phyloP scores from a whole-genome alignment of 805 yeast species.

The Isabelozyma pseudorhagii region DNA sequence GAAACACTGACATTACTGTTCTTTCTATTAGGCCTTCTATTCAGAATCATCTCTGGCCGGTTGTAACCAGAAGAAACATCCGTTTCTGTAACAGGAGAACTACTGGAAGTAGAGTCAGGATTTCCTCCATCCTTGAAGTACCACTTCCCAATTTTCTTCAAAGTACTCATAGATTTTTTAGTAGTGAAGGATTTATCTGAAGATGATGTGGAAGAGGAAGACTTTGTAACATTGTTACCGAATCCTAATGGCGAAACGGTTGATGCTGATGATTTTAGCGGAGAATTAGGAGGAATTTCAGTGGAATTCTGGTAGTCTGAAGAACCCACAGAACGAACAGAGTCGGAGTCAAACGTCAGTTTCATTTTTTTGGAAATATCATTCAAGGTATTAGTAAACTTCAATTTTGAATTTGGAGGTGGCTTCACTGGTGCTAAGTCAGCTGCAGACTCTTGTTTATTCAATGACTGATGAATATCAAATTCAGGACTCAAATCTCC shows the following conservation, averaged over 20 bases:
- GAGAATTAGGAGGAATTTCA: neutral
- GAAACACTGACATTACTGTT: slow-evolving; percentile 3
- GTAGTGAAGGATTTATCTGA: slow-evolving; percentile 2
- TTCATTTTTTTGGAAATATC: slow-evolving; percentile 24
- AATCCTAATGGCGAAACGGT: neutral
- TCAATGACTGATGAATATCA: slow-evolving; percentile 1
- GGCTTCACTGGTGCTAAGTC: neutral
- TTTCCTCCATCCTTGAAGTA: slow-evolving; percentile 48
- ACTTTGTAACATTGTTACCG: slow-evolving; percentile 1
- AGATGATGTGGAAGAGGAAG: neutral
- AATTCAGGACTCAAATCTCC: neutral
- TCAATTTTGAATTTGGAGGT: slow-evolving; percentile 8
- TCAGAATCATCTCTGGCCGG: slow-evolving; percentile 70
- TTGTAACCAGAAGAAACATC: slow-evolving; percentile 22
- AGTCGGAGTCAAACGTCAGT: neutral
- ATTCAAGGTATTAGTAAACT: slow-evolving; percentile 18
- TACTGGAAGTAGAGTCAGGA: neutral
- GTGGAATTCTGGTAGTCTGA: neutral
- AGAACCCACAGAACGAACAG: neutral
- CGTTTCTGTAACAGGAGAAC: neutral
- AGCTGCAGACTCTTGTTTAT: neutral
- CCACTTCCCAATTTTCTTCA: slow-evolving; percentile 68
- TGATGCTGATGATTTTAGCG: neutral
- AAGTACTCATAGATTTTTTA: slow-evolving; percentile 27
- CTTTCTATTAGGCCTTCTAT: slow-evolving; percentile 41